Evolutionary conservation across 2,329 filamentous ascomycete genomes (phyloP).

Genomic region (Fusarium tupiense): DNA sequence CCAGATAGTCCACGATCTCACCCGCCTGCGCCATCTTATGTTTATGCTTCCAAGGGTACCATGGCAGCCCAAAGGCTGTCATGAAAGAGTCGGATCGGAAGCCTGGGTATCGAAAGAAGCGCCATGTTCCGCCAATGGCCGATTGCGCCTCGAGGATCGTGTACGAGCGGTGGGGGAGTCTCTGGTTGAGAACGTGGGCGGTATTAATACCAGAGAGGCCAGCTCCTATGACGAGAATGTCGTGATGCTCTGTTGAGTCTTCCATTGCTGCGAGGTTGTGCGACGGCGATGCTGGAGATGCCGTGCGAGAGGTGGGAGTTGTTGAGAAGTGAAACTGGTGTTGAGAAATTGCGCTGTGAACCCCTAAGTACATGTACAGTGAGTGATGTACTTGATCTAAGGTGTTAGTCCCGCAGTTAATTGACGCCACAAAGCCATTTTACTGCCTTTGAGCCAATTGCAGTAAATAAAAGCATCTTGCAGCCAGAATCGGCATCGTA

Average conservation of each 20-base stretch:
- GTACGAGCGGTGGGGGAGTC: conserved; percentile 66
- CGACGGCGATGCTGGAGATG: background rate
- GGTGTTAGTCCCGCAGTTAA: background rate
- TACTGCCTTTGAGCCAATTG: background rate
- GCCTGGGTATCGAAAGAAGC: conserved; percentile 79
- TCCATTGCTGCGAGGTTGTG: conserved; percentile 22
- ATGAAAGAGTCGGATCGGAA: conserved; percentile 74
- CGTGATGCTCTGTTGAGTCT: conserved; percentile 45
- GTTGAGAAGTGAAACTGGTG: conserved; percentile 3
- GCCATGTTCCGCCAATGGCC: conserved; percentile 80
- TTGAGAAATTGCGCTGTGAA: conserved; percentile 1
- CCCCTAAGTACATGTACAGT: background rate
- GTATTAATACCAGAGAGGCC: conserved; percentile 80
- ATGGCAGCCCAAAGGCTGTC: conserved; percentile 72
- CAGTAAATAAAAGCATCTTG: background rate
- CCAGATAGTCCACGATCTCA: conserved; percentile 64
- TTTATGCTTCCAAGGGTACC: conserved; percentile 73
- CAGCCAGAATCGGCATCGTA: background rate
- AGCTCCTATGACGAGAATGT: conserved; percentile 74
- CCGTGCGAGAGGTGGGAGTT: background rate
- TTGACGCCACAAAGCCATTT: background rate
- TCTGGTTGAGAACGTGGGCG: conserved; percentile 70
- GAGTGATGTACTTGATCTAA: background rate
- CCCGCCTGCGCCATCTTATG: conserved; percentile 61
- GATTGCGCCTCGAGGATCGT: conserved; percentile 74